A percentile compares a stretch with the other conserved stretches of the same genome.
Conservation (phyloP, 163 green algal species). For the Chlamydomonas reinhardtii region DNA sequence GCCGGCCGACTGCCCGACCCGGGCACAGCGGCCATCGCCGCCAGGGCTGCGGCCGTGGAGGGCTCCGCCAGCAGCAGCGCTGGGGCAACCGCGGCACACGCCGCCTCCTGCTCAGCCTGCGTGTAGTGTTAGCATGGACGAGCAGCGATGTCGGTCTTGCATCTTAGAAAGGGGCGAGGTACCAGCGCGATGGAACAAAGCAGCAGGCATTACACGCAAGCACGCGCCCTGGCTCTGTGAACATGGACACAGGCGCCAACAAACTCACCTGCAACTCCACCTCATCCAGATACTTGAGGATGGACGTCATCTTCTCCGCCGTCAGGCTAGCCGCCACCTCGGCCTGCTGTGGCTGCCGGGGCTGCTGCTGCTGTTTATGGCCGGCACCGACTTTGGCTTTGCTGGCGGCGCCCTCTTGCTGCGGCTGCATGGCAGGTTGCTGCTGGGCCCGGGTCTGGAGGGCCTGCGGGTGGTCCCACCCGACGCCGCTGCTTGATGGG, state of each 20-base stretch:
- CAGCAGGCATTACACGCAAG: no score
- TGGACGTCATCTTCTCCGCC: constrained; percentile 66
- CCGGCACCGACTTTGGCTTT: neutral
- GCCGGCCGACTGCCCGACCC: neutral
- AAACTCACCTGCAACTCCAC: constrained; percentile 58
- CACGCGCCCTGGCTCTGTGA: no score
- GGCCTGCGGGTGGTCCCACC: no score
- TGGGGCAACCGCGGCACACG: neutral
- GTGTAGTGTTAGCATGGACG: no score
- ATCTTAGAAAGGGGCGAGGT: no score
- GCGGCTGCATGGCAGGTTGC: neutral
- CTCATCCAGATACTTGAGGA: constrained; percentile 71
- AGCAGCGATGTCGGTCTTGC: no score
- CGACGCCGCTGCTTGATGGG: no score
- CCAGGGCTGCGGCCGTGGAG: neutral
- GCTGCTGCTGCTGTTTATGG: neutral
- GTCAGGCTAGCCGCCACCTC: constrained; percentile 33
- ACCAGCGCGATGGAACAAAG: no score
- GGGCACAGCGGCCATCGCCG: neutral
- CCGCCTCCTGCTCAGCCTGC: constrained; percentile 51
- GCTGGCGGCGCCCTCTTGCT: neutral
- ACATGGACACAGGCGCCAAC: no score
- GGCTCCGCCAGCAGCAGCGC: constrained; percentile 16
- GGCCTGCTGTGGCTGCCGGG: neutral
- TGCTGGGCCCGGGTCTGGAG: no score